Evolutionary conservation across 2,329 filamentous ascomycete species (phyloP).

Genomic region (Penicillium sp.): DNA sequence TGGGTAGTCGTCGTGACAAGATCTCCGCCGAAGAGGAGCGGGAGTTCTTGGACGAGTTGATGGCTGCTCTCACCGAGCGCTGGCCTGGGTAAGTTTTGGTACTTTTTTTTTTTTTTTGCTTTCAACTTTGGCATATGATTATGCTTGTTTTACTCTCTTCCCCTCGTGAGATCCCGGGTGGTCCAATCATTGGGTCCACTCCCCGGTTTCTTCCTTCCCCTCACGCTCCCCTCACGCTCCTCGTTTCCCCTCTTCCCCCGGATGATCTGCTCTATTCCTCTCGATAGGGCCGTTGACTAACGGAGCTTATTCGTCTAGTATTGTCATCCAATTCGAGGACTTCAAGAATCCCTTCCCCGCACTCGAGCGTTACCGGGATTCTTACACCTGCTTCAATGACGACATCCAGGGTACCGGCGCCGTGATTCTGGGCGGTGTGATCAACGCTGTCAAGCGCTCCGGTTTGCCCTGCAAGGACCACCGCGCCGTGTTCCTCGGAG

Average conservation of each 20-base stretch:
- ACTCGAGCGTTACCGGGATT: slow-evolving; percentile 84
- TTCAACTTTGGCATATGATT: slow-evolving; percentile 1
- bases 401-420: slow-evolving; percentile 97
- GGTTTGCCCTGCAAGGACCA: slow-evolving; percentile 87
- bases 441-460: slow-evolving; percentile 79
- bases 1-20: slow-evolving; percentile 85
- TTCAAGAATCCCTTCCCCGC: slow-evolving; percentile 98
- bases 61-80: slow-evolving; percentile 82
- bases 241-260: neutral
- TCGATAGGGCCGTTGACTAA: slow-evolving; percentile 28
- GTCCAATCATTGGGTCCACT: slow-evolving; percentile 31
- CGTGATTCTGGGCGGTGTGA: slow-evolving; percentile 85
- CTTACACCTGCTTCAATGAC: slow-evolving; percentile 97
- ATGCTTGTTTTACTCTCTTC: slow-evolving; percentile 7
- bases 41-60: slow-evolving; percentile 96
- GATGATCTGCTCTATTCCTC: neutral
- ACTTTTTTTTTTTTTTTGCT: no score
- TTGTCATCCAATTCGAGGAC: slow-evolving; percentile 92
- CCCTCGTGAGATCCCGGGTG: slow-evolving; percentile 22
- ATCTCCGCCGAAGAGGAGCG: slow-evolving; percentile 77
- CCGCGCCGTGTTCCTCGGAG: slow-evolving; percentile 93
- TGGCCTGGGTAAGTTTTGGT: slow-evolving; percentile 67
- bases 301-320: slow-evolving; percentile 49
- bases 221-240: slow-evolving; percentile 1
- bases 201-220: slow-evolving; percentile 11